These are phyloP conservation scores for Conticribra weissflogii DNA, from an alignment of 108 stramenopile genomes.

Conservation along the genomic window DNA sequence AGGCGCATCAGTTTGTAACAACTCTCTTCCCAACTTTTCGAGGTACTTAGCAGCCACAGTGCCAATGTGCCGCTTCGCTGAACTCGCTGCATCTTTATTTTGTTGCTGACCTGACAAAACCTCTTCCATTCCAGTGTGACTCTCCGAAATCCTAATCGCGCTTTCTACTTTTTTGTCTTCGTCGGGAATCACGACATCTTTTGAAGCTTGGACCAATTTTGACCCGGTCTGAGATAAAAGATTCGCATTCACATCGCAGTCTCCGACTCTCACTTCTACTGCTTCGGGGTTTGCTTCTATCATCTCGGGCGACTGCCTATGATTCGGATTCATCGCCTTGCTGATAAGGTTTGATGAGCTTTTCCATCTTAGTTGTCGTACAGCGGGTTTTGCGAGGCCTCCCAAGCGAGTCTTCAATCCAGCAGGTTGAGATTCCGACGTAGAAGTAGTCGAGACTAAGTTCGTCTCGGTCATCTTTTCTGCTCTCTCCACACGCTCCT, in stretches of 20 bases:
- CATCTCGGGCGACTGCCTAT: not conserved
- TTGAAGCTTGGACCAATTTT: too few species aligned
- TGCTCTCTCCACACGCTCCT: slow-evolving; percentile 25
- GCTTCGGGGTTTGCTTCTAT: slow-evolving; percentile 10
- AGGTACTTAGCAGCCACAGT: slow-evolving; percentile 68
- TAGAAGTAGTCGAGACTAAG: slow-evolving; percentile 3
- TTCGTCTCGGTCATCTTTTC: slow-evolving; percentile 3
- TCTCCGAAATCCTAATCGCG: slow-evolving; percentile 13
- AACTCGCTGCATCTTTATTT: slow-evolving; percentile 37
- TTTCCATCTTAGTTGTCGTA: slow-evolving; percentile 35
- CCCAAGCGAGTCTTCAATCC: slow-evolving; percentile 30
- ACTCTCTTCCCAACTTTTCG: slow-evolving; percentile 66
- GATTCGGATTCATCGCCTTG: not conserved
- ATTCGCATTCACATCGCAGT: not conserved
- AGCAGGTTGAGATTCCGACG: slow-evolving; percentile 6
- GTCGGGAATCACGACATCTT: slow-evolving; percentile 7
- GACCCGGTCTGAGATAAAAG: too few species aligned
- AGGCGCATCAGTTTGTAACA: slow-evolving; percentile 76
- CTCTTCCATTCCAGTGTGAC: slow-evolving; percentile 34
- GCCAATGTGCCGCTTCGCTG: slow-evolving; percentile 57
- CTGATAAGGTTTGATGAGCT: slow-evolving; percentile 14
- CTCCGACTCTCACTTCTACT: slow-evolving; percentile 22
- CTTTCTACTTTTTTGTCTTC: not conserved
- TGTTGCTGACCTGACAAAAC: slow-evolving; percentile 23
- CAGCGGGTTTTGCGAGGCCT: slow-evolving; percentile 6